Base-by-base conservation (phyloP, 2,329 filamentous ascomycete species). In the Cladosporium halotolerans region DNA sequence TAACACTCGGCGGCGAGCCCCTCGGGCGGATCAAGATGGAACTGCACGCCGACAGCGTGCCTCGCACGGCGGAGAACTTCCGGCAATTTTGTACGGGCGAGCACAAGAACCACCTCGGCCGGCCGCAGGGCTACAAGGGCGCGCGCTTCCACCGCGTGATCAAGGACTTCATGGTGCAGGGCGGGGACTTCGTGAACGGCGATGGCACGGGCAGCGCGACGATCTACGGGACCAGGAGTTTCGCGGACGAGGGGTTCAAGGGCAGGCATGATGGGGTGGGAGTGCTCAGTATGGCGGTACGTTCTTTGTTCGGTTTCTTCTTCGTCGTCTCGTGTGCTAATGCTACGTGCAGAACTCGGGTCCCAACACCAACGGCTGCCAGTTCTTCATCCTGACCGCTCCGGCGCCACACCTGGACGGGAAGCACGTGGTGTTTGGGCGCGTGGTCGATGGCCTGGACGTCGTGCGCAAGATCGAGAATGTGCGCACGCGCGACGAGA, bases 31-130 rank as follows among this genome's bases (percentile, higher is more conserved):
- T 96, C 66, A 91, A 88, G 60, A 90, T 96, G 70, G 89, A 96
- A 72, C 82, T 99, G 57, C 96, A 93, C 77, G 83, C 85, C 57
- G 81, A 95, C 72, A 78, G 86, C 18, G 87, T 89, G 0, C 66
- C 67, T 2, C 85, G 85, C 64, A 97, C 93, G 8, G 89, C 90
- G 31, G 93, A 97, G 72, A 97, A 97, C 76, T 97, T 99, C 70
- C 88, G 91, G 44, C 89, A 95, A 68, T 96, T 96, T 74, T 96
- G 91, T 74, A 97, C 92, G 0, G 93, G 93, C 63, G 92, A 97
- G 76, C 84, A 81, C 60, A 95, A 90, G 73, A 88, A 88, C 66
- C 71, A 80, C 47, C 79, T 83, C 9, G 89, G 89, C 33, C 79
- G 84, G 58, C 86, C 91, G 0, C 88, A 95, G 68, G 93, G 93